These are phyloP conservation scores for Colletotrichum falcatum DNA, from an alignment of 2,329 filamentous ascomycete genomes.

Conservation along the genomic window DNA sequence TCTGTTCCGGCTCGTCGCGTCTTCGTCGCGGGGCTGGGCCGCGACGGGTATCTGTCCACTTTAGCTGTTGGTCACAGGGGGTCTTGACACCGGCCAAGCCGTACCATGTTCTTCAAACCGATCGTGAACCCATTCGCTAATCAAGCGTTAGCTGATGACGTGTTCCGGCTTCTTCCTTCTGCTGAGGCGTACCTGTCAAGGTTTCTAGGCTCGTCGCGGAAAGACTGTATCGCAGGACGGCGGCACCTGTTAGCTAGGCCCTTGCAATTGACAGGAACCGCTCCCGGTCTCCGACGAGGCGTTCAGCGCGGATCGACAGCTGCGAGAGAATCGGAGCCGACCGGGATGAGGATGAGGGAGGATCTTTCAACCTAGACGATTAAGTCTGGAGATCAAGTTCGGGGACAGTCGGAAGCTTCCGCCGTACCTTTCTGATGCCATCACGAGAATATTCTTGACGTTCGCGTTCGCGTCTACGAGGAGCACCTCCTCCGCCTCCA, in stretches of 20 bases:
- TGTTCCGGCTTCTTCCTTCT: neutral
- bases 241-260: slow-evolving; percentile 51
- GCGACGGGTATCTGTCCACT: slow-evolving; percentile 53
- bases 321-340: slow-evolving; percentile 24
- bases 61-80: slow-evolving; percentile 16
- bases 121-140: slow-evolving; percentile 94
- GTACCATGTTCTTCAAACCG: slow-evolving; percentile 82
- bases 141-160: slow-evolving; percentile 43
- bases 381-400: slow-evolving; percentile 29
- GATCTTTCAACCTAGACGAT: slow-evolving; percentile 37
- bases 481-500: slow-evolving; percentile 44
- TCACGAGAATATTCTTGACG: slow-evolving; percentile 75
- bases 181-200: slow-evolving; percentile 72
- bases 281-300: slow-evolving; percentile 34
- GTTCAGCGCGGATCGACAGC: slow-evolving; percentile 16
- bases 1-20: slow-evolving; percentile 57
- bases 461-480: slow-evolving; percentile 47
- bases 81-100: slow-evolving; percentile 16
- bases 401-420: neutral
- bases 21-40: slow-evolving; percentile 56
- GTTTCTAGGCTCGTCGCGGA: slow-evolving; percentile 72
- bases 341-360: slow-evolving; percentile 42
- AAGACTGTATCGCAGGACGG: slow-evolving; percentile 65
- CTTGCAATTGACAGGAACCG: slow-evolving; percentile 31
- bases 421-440: slow-evolving; percentile 86